Conservation (phyloP, 1,284 basidiomycete genomes). For the Trichosporon sp. region DNA sequence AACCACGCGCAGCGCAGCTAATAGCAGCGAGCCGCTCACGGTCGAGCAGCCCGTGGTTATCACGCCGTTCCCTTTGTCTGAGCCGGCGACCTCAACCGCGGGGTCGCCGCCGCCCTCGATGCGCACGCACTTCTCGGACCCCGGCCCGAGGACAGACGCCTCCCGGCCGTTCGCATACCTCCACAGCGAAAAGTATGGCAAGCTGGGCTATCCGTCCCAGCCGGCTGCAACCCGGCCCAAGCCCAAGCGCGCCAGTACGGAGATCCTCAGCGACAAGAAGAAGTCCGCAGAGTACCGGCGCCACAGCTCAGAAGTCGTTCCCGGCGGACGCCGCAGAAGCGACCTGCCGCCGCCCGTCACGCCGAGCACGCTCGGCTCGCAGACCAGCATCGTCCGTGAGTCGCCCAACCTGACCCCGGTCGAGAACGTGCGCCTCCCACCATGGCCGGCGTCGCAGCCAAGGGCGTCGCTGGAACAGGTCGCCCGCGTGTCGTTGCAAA, state of each 20-base stretch:
- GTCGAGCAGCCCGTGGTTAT: background rate
- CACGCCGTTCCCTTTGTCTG: background rate
- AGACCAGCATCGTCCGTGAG: background rate
- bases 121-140: background rate
- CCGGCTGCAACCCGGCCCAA: background rate
- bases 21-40: background rate
- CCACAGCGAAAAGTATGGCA: background rate
- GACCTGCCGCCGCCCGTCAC: background rate
- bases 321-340: background rate
- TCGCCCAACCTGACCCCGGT: background rate
- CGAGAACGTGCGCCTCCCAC: background rate
- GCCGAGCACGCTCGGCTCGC: background rate
- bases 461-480: background rate
- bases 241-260: background rate
- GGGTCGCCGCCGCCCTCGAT: background rate
- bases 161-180: background rate
- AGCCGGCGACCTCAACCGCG: background rate
- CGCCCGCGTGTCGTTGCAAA: background rate
- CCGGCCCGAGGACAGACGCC: background rate
- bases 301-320: background rate
- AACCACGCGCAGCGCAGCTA: background rate
- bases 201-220: background rate
- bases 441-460: background rate
- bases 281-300: too few species aligned
- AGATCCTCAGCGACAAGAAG: background rate